Conservation (phyloP, 495 filamentous ascomycete species). For the Elaphomyces granulatus region DNA sequence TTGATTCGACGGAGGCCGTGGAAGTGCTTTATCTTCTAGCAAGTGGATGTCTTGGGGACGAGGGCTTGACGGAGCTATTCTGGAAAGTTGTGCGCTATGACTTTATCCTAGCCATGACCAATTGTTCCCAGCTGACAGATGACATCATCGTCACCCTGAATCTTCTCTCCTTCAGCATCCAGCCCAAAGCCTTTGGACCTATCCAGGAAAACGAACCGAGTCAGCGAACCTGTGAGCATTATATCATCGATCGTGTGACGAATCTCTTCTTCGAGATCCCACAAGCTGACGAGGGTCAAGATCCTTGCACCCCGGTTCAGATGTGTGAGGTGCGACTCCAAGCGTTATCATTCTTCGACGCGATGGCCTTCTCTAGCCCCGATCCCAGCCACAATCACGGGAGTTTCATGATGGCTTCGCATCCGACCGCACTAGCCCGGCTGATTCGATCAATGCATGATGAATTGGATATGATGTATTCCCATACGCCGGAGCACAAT, state of each 20-base stretch:
- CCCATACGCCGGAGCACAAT: slow-evolving; percentile 25
- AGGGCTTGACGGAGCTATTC: slow-evolving; percentile 32
- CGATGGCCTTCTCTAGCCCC: slow-evolving; percentile 29
- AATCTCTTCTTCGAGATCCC: slow-evolving; percentile 44
- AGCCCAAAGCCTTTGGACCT: slow-evolving; percentile 43
- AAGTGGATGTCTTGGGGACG: slow-evolving; percentile 29
- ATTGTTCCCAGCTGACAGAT: slow-evolving; percentile 39
- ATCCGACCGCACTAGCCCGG: slow-evolving; percentile 41
- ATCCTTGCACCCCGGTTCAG: slow-evolving; percentile 33
- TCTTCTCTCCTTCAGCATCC: slow-evolving; percentile 45
- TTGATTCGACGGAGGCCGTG: slow-evolving; percentile 43
- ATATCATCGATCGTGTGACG: slow-evolving; percentile 45
- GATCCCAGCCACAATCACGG: slow-evolving; percentile 32
- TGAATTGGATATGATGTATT: slow-evolving; percentile 46
- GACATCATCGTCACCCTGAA: slow-evolving; percentile 44
- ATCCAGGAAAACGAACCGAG: slow-evolving; percentile 37
- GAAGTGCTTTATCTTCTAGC: slow-evolving; percentile 43
- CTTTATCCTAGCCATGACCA: slow-evolving; percentile 51
- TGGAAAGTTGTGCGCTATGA: slow-evolving; percentile 48
- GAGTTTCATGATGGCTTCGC: slow-evolving; percentile 35
- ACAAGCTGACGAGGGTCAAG: slow-evolving; percentile 30
- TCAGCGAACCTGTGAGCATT: slow-evolving; percentile 40
- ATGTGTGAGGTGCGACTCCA: slow-evolving; percentile 42
- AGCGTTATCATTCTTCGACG: slow-evolving; percentile 40
- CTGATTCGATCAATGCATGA: slow-evolving; percentile 50